Evolutionary conservation across 1,284 basidiomycete genomes (phyloP).

Genomic region (Ceratobasidium sp.): DNA sequence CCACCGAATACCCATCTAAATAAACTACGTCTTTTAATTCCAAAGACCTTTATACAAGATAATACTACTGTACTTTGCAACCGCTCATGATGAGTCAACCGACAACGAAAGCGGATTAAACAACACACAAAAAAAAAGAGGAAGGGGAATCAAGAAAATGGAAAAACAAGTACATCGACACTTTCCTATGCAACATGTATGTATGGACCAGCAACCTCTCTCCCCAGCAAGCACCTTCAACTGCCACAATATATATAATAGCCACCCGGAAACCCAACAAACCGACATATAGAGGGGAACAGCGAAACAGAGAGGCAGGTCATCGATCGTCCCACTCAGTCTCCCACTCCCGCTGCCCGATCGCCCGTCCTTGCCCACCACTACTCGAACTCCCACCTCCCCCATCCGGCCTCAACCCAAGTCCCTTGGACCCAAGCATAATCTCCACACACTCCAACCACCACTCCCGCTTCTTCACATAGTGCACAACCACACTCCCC

Average conservation of each 20-base stretch:
- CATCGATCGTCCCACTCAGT: background rate
- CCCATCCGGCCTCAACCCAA: slow-evolving; percentile 27
- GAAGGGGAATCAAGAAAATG: background rate
- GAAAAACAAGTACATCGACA: slow-evolving; percentile 5
- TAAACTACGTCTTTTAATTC: slow-evolving; percentile 19
- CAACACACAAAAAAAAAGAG: background rate
- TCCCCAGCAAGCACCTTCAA: no score
- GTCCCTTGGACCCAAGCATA: slow-evolving; percentile 69
- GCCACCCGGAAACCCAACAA: background rate
- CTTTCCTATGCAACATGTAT: background rate
- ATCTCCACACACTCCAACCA: slow-evolving; percentile 93
- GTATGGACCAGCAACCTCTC: background rate
- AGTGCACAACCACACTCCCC: slow-evolving; percentile 95
- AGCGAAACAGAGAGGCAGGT: background rate
- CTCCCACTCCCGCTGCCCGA: background rate
- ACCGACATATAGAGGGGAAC: background rate
- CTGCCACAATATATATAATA: background rate
- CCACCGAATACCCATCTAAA: no score
- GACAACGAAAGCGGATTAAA: slow-evolving; percentile 1
- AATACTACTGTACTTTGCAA: slow-evolving; percentile 39
- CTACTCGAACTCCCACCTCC: slow-evolving; percentile 2
- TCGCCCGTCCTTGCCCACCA: background rate
- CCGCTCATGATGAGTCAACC: no score
- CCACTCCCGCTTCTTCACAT: slow-evolving; percentile 96
- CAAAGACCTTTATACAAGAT: slow-evolving; percentile 38